phyloP scores from a whole-genome alignment of 164 flowering plant species.

The Magnolia changhungtana region DNA sequence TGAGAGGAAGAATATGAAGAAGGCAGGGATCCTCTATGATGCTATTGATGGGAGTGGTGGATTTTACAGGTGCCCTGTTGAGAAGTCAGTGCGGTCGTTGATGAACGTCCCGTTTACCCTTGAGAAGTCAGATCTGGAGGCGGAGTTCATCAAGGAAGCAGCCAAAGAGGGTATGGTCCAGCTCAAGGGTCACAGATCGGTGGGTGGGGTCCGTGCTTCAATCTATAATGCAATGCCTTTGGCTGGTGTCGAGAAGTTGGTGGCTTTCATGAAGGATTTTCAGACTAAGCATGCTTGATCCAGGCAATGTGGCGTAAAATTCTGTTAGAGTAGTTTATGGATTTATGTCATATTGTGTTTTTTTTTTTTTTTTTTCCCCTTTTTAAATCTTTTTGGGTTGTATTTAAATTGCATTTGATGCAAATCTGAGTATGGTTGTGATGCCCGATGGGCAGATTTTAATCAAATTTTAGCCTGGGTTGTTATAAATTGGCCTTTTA shows the following conservation, averaged over 20 bases:
- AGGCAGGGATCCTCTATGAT: conserved; percentile 66
- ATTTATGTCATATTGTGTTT: not conserved
- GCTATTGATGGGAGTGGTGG: conserved; percentile 83
- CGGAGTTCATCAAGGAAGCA: conserved; percentile 84
- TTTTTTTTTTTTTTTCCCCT: not conserved
- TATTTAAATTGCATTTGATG: conserved; percentile 7
- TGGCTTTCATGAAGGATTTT: conserved; percentile 94
- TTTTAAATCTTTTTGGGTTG: not conserved
- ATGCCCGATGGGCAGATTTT: not conserved
- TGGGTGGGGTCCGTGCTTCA: conserved; percentile 97
- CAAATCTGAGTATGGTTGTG: conserved; percentile 1
- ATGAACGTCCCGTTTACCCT: conserved; percentile 98
- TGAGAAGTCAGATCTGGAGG: conserved; percentile 80
- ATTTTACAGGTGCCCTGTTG: conserved; percentile 87
- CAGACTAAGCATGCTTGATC: conserved; percentile 61
- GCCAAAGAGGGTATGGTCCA: conserved; percentile 87
- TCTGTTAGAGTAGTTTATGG: not conserved
- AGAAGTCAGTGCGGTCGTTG: conserved; percentile 83
- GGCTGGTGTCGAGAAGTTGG: conserved; percentile 94
- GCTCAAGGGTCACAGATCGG: conserved; percentile 96
- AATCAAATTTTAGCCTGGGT: not conserved
- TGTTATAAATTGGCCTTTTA: not conserved
- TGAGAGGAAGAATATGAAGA: conserved; percentile 81
- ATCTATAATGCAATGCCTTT: conserved; percentile 97
- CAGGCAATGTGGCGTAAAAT: conserved; percentile 5